These are phyloP conservation scores for Paecilomyces sp. DNA, from an alignment of 2,329 filamentous ascomycete genomes.

Conservation along the genomic window DNA sequence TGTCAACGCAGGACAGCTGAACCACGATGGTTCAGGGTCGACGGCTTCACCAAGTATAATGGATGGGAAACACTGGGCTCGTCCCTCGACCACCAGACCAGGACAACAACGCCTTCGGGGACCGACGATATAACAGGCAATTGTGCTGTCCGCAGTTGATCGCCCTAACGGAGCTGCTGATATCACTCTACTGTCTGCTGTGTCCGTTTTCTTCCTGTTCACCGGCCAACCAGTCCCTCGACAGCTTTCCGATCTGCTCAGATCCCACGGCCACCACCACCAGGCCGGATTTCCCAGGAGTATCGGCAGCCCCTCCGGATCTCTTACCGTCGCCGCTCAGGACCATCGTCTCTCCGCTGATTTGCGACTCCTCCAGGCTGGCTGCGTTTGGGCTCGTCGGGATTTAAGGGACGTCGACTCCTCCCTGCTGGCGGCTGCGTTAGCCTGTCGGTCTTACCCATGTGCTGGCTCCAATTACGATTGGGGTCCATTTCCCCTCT, in stretches of 20 bases:
- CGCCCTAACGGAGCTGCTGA: not conserved
- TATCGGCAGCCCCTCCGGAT: not conserved
- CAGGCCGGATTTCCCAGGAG: not conserved
- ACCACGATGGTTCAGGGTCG: not conserved
- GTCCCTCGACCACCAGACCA: not conserved
- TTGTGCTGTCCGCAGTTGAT: not conserved
- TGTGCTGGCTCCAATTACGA: not conserved
- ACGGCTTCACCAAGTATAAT: not conserved
- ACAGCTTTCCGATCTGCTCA: not conserved
- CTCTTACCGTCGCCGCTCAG: not conserved
- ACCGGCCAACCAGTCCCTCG: not conserved
- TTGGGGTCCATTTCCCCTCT: not conserved
- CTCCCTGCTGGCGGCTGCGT: constrained; percentile 1
- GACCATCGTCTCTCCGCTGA: not conserved
- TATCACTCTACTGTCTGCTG: not conserved
- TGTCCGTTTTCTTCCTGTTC: not conserved
- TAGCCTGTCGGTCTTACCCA: not conserved
- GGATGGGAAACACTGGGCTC: not conserved
- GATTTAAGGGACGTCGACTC: constrained; percentile 9
- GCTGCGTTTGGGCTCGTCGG: constrained; percentile 15
- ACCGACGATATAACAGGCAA: not conserved
- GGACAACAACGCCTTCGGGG: not conserved
- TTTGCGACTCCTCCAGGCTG: constrained; percentile 13
- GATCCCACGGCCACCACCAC: not conserved
- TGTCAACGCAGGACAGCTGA: not conserved